Conservation (phyloP, 2,329 filamentous ascomycete genomes). For the Boeremia lycopersici region DNA sequence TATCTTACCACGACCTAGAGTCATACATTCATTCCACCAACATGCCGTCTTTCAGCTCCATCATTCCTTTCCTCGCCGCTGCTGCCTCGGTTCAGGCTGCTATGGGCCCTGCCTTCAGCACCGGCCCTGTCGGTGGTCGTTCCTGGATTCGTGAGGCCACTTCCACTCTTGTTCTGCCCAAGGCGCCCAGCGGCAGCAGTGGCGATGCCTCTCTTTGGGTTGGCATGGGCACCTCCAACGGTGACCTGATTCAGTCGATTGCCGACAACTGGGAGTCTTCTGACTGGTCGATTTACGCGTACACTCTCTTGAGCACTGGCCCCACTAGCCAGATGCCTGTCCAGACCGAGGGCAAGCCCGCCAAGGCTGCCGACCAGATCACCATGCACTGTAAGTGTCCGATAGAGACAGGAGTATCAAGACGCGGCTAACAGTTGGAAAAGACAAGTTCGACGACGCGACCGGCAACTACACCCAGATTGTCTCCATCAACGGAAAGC, state of each 20-base stretch:
- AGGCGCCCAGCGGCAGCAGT: slow-evolving; percentile 42
- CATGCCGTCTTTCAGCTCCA: slow-evolving; percentile 24
- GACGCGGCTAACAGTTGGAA: neutral
- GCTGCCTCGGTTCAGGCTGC: slow-evolving; percentile 24
- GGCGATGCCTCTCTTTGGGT: slow-evolving; percentile 55
- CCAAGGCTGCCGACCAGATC: slow-evolving; percentile 39
- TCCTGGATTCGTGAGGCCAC: slow-evolving; percentile 55
- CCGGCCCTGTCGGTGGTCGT: slow-evolving; percentile 50
- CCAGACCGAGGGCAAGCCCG: slow-evolving; percentile 36
- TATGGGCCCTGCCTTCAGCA: slow-evolving; percentile 38
- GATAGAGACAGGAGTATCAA: neutral
- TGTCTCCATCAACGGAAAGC: slow-evolving; percentile 46
- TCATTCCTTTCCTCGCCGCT: slow-evolving; percentile 18
- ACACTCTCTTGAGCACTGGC: slow-evolving; percentile 48
- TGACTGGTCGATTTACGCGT: slow-evolving; percentile 54
- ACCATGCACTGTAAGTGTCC: slow-evolving; percentile 48
- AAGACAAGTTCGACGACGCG: slow-evolving; percentile 49
- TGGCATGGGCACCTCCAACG: slow-evolving; percentile 58
- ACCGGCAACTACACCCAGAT: slow-evolving; percentile 51
- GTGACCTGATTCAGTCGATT: slow-evolving; percentile 58
- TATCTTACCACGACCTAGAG: slow-evolving; percentile 1
- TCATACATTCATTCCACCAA: neutral
- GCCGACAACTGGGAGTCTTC: slow-evolving; percentile 27
- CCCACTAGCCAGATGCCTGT: slow-evolving; percentile 42
- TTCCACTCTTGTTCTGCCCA: slow-evolving; percentile 53